phyloP scores from a whole-genome alignment of 75 land plant genomes.

The Ceratopteris richardii region DNA sequence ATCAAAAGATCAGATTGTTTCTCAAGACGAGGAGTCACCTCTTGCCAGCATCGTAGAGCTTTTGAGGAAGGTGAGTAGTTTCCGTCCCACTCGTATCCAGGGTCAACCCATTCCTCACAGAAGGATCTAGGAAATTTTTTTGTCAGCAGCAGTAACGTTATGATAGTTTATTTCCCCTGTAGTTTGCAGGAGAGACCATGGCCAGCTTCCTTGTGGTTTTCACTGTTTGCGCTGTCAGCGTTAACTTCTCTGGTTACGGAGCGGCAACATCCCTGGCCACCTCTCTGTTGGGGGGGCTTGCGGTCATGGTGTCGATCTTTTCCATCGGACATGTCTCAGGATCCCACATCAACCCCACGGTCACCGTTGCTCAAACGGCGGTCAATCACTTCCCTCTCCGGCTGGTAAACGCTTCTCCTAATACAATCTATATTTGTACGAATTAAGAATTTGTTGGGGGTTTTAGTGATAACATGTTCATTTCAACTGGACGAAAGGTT shows the following conservation, averaged over 20 bases:
- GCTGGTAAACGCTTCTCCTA: slow-evolving; percentile 8
- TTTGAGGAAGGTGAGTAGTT: no score
- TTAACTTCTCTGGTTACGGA: not conserved
- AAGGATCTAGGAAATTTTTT: no score
- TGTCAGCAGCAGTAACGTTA: no score
- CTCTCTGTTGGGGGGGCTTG: slow-evolving; percentile 28
- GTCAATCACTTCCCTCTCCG: slow-evolving; percentile 28
- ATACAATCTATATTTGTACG: not conserved
- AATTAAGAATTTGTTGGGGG: no score
- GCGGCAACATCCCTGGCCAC: not conserved
- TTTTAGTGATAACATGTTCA: no score
- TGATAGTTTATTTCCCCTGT: not conserved
- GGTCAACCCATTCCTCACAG: no score
- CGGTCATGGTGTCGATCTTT: slow-evolving; percentile 28
- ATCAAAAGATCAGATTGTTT: no score
- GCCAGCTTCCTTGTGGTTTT: slow-evolving; percentile 1
- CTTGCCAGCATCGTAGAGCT: no score
- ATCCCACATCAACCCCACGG: slow-evolving; percentile 56
- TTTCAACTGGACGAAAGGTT: no score
- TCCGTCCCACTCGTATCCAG: no score
- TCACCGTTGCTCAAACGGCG: slow-evolving; percentile 47
- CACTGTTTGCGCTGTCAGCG: not conserved
- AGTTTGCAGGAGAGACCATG: slow-evolving; percentile 1
- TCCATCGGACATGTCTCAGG: slow-evolving; percentile 52
- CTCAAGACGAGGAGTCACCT: no score